Evolutionary conservation across 1,139 yeast species (phyloP).

Genomic region (Hemisphaericaspora lyxosophila): DNA sequence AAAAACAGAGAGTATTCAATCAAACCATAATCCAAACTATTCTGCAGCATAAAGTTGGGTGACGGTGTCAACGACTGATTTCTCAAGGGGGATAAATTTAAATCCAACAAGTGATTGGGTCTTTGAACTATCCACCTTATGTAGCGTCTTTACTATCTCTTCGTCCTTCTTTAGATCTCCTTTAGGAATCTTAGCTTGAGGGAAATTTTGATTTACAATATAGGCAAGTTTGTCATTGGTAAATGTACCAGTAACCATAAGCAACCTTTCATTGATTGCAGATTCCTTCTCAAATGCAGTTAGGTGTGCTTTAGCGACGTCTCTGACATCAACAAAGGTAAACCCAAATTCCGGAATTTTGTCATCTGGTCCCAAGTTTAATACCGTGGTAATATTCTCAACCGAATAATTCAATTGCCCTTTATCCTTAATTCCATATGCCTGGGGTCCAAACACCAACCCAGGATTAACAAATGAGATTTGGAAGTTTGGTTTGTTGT

Average conservation of each 20-base stretch:
- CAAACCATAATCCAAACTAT: too few species aligned
- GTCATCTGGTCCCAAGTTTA: conserved; percentile 13
- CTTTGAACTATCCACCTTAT: conserved; percentile 14
- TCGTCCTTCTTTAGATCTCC: conserved; percentile 9
- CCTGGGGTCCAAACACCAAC: conserved; percentile 47
- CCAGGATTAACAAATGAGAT: conserved; percentile 46
- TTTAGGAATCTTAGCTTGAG: conserved; percentile 17
- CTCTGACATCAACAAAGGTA: conserved; percentile 33
- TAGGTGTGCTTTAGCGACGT: conserved; percentile 34
- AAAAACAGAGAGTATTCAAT: too few species aligned
- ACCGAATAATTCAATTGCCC: conserved; percentile 40
- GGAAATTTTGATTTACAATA: conserved; percentile 32
- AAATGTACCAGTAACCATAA: conserved; percentile 30
- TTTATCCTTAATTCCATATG: conserved; percentile 30
- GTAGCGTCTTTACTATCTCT: conserved; percentile 1
- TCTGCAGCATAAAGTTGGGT: conserved; percentile 27
- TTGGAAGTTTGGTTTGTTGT: conserved; percentile 37
- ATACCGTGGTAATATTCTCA: conserved; percentile 26
- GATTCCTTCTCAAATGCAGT: conserved; percentile 26
- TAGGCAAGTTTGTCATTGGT: conserved; percentile 33
- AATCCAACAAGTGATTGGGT: conserved; percentile 37
- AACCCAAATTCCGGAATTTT: conserved; percentile 18
- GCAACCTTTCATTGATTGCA: conserved; percentile 29
- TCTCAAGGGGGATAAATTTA: conserved; percentile 34
- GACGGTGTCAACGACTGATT: conserved; percentile 41